Evolutionary conservation across 2,329 filamentous ascomycete species (phyloP).

Genomic region (Aureobasidium sp.): DNA sequence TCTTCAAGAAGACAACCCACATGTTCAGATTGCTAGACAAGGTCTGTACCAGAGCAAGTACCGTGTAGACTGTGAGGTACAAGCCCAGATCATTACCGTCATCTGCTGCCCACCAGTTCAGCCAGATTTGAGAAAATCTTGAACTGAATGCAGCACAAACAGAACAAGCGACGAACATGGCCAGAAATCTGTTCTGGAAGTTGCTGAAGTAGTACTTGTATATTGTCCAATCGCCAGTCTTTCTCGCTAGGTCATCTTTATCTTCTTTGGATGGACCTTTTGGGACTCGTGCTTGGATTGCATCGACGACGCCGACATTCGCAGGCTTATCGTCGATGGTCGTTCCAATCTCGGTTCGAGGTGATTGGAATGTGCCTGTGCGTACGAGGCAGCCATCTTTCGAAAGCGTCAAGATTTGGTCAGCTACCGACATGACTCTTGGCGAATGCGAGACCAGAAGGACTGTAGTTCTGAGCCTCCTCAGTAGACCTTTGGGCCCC

Average conservation of each 20-base stretch:
- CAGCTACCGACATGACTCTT: not conserved
- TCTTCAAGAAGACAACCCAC: slow-evolving; percentile 8
- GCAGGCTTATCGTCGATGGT: not conserved
- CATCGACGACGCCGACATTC: not conserved
- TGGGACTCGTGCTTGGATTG: not conserved
- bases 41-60: not conserved
- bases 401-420: not conserved
- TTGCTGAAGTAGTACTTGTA: slow-evolving; percentile 3
- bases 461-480: not conserved
- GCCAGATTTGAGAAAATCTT: not conserved
- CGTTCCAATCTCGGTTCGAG: not conserved
- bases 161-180: not conserved
- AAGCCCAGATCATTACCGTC: slow-evolving; percentile 27
- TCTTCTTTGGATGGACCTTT: not conserved
- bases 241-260: not conserved
- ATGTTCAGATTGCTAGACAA: not conserved
- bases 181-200: not conserved
- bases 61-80: not conserved
- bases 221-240: not conserved
- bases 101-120: slow-evolving; percentile 22
- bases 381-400: not conserved
- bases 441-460: not conserved
- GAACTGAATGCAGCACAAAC: not conserved
- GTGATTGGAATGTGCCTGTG: too few species aligned
- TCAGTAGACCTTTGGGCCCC: not conserved